These are phyloP conservation scores for Saturnispora sekii DNA, from an alignment of 805 yeast genomes.

Conservation along the genomic window DNA sequence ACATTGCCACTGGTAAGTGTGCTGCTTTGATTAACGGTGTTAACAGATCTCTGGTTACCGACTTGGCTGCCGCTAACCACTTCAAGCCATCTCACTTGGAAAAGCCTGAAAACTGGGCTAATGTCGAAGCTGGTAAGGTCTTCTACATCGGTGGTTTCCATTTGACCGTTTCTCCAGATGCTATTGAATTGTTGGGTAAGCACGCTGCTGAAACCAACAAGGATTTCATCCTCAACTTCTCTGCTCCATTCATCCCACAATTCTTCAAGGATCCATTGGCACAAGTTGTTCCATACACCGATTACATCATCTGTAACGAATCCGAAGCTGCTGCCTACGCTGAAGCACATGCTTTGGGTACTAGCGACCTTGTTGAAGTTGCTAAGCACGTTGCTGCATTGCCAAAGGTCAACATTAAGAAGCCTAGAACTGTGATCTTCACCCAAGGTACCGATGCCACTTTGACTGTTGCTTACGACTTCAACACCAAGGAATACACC, in stretches of 20 bases:
- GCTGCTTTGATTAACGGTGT: conserved; percentile 83
- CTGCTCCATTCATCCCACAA: conserved; percentile 95
- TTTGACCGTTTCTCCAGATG: conserved; percentile 93
- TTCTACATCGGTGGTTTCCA: conserved; percentile 99
- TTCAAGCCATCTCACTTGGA: conserved; percentile 84
- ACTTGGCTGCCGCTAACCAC: conserved; percentile 96
- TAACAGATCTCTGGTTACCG: conserved; percentile 90
- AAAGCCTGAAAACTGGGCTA: conserved; percentile 80
- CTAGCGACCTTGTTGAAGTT: conserved; percentile 58
- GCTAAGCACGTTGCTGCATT: conserved; percentile 75
- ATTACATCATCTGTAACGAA: conserved; percentile 90
- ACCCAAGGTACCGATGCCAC: conserved; percentile 96
- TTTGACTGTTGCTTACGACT: conserved; percentile 55
- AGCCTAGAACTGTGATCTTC: conserved; percentile 80
- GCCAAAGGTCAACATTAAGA: conserved; percentile 60
- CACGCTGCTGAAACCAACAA: conserved; percentile 50
- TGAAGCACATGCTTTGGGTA: conserved; percentile 60
- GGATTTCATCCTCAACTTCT: conserved; percentile 67
- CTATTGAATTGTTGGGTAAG: conserved; percentile 79
- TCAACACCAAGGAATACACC: conserved; percentile 35
- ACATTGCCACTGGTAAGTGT: conserved; percentile 89
- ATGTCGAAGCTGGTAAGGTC: conserved; percentile 68
- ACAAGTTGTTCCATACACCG: conserved; percentile 74
- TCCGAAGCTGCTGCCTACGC: conserved; percentile 94
- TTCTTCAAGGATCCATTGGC: conserved; percentile 90